Conservation (phyloP, 1,139 yeast genomes). For the Yamadazyma conglobata region DNA sequence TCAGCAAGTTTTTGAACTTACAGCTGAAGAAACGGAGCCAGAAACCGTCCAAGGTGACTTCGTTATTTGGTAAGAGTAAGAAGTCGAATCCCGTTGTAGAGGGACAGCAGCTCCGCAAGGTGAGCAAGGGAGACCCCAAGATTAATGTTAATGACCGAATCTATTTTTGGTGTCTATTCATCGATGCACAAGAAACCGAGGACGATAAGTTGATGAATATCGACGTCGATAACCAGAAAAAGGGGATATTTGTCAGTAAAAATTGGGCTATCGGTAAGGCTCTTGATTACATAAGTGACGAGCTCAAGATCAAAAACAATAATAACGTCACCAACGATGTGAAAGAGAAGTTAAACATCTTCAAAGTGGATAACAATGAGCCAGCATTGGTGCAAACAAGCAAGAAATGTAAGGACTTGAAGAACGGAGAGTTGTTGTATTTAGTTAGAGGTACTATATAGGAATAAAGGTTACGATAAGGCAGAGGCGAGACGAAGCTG, state of each 20-base stretch:
- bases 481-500: no score
- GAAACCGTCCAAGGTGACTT: slow-evolving; percentile 11
- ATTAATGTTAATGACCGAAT: slow-evolving; percentile 55
- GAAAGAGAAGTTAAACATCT: slow-evolving; percentile 44
- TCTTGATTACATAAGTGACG: slow-evolving; percentile 62
- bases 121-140: slow-evolving; percentile 67
- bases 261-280: slow-evolving; percentile 78
- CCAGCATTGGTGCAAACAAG: slow-evolving; percentile 28
- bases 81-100: slow-evolving; percentile 21
- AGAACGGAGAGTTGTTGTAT: slow-evolving; percentile 40
- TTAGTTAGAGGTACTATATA: slow-evolving; percentile 29
- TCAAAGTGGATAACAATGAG: slow-evolving; percentile 27
- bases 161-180: slow-evolving; percentile 56
- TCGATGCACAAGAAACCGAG: slow-evolving; percentile 34
- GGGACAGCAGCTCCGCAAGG: slow-evolving; percentile 34
- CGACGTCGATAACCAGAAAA: slow-evolving; percentile 25
- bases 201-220: slow-evolving; percentile 22
- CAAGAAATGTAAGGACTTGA: slow-evolving; percentile 33
- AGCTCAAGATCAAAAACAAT: slow-evolving; percentile 50
- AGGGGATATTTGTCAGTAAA: slow-evolving; percentile 52
- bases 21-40: slow-evolving; percentile 21
- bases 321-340: slow-evolving; percentile 50
- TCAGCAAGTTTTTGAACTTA: slow-evolving; percentile 41
- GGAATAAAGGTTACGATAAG: no score
- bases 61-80: slow-evolving; percentile 15